Conservation (phyloP, 2,329 filamentous ascomycete species). For the Plenodomus biglobosus region DNA sequence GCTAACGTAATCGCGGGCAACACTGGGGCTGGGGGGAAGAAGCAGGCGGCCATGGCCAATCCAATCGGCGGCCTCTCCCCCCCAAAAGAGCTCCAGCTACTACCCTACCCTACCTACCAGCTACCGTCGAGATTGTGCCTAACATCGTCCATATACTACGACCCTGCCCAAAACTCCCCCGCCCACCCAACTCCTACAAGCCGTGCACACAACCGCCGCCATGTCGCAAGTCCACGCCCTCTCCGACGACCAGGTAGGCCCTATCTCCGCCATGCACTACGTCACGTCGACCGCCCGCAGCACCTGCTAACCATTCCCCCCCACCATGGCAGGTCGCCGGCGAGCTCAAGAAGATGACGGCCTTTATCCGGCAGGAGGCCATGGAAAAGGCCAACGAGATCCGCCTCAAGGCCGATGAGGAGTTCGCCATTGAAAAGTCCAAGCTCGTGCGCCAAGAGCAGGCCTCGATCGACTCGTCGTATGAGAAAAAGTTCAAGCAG, state of each 20-base stretch:
- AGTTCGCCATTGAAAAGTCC: constrained; percentile 98
- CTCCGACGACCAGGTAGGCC: constrained; percentile 89
- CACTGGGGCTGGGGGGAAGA: constrained; percentile 4
- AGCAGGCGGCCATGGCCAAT: no score
- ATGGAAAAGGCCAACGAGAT: constrained; percentile 97
- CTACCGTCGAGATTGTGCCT: no score
- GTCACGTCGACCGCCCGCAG: constrained; percentile 33
- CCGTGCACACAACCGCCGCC: constrained; percentile 47
- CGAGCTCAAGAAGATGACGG: constrained; percentile 99
- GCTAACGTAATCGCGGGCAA: constrained; percentile 11
- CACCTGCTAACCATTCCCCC: constrained; percentile 33
- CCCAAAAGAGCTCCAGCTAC: no score
- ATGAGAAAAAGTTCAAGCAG: constrained; percentile 99
- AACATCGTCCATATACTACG: no score
- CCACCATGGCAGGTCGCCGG: constrained; percentile 72
- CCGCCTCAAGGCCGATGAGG: constrained; percentile 96
- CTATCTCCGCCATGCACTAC: constrained; percentile 21
- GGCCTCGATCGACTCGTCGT: constrained; percentile 83
- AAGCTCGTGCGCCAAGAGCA: constrained; percentile 97
- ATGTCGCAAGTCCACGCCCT: constrained; percentile 95
- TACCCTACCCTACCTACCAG: no score
- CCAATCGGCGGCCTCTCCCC: constrained; percentile 27
- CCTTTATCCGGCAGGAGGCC: constrained; percentile 99
- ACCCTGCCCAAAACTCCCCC: constrained; percentile 8
- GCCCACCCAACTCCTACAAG: constrained; percentile 6